Evolutionary conservation across 139 green algal genomes (phyloP), one percentile per base, ranked within the genome.

Genomic region (Spirogloea muscicola): DNA sequence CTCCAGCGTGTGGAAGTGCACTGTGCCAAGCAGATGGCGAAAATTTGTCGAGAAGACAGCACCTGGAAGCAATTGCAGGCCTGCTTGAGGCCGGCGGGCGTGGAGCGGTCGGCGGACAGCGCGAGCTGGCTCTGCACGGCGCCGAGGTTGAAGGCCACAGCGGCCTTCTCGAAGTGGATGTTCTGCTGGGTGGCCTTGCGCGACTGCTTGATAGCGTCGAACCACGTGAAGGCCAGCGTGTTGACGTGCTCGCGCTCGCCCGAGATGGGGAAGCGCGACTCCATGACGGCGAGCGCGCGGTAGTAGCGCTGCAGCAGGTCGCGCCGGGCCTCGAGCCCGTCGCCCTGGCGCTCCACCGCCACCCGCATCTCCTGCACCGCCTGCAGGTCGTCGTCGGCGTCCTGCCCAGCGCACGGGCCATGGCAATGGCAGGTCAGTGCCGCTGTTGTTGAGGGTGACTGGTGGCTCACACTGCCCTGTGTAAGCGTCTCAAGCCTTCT

Each of bases 81-180:
- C n/a, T 86, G 62, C 43, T 89, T 93, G 36, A 95, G 79, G 18
- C 92, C 93, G 0, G 84, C 68, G 0, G 87, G 68, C 1, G 82
- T 88, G 21, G 77, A 84, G 2, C 90, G 79, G 81, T 97, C 90
- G 31, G 72, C 82, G 0, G 68, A 77, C 40, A 96, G 57, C 25
- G 68, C 93, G 55, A 86, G 55, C 84, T 97, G 92, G n/a, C 75
- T 88, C 9, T 91, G 38, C 42, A 90, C 74, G 1, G 91, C 87
- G 0, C 60, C 93, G 31, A 96, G 58, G 84, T 97, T 97, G 85
- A 97, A 98, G 37, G 93, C 58, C 21, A 97, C 79, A 2, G 86
- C 80, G 1, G 93, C 90, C 79, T 96, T 96, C 72, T 98, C 93
- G 57, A 93, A 93, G 81, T 96, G 88, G 3, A 98, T 89, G 81